These are phyloP conservation scores for Penicillium vulpinum DNA, from an alignment of 2,329 filamentous ascomycete species.

Conservation along the genomic window DNA sequence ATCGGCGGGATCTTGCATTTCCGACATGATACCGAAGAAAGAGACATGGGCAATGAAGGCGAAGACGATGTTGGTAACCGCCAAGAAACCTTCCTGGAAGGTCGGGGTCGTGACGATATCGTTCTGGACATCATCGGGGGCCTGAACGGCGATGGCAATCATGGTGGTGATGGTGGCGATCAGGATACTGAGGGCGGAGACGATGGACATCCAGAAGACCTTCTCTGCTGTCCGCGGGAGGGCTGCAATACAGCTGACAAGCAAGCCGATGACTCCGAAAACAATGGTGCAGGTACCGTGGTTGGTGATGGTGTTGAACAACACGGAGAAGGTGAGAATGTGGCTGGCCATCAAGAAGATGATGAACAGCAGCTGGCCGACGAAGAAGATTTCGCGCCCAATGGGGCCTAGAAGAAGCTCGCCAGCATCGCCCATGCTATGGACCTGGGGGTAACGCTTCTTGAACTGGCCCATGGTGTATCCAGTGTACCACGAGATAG, in stretches of 20 bases:
- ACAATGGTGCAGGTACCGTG: conserved; percentile 62
- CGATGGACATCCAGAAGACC: conserved; percentile 60
- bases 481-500: conserved; percentile 58
- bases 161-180: conserved; percentile 65
- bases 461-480: conserved; percentile 61
- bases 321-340: conserved; percentile 66
- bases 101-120: conserved; percentile 51
- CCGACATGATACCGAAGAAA: conserved; percentile 65
- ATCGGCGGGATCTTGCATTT: conserved; percentile 60
- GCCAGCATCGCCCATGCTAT: conserved; percentile 67
- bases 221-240: conserved; percentile 63
- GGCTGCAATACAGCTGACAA: conserved; percentile 58
- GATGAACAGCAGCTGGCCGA: conserved; percentile 62
- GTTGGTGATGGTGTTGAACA: conserved; percentile 62
- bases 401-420: conserved; percentile 59
- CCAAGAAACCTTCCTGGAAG: conserved; percentile 28
- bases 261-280: conserved; percentile 58
- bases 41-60: conserved; percentile 65
- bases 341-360: conserved; percentile 69
- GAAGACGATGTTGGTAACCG: conserved; percentile 68
- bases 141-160: conserved; percentile 58
- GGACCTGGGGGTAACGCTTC: conserved; percentile 55
- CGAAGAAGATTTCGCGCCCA: conserved; percentile 61
- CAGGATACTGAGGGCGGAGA: conserved; percentile 63
- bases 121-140: conserved; percentile 40